A percentile compares a stretch with the other conserved stretches of the same genome.
These are phyloP conservation scores for Gymnopilus dilepis DNA, from an alignment of 768 basidiomycete genomes.

Conservation along the genomic window DNA sequence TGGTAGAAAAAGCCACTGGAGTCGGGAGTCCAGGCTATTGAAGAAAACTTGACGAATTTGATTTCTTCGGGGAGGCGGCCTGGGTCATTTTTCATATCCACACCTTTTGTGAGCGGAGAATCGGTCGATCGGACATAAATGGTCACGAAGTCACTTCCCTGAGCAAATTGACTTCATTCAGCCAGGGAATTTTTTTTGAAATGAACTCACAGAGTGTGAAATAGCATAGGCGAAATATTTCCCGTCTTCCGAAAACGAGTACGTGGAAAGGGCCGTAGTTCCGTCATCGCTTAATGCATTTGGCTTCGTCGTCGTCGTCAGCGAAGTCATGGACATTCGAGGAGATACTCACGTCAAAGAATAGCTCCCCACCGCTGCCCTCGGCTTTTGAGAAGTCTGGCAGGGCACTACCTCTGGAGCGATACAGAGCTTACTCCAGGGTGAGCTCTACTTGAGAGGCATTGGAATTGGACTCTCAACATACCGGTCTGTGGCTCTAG, in stretches of 20 bases:
- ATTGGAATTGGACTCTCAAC: slow-evolving; percentile 10
- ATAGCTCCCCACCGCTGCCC: slow-evolving; percentile 62
- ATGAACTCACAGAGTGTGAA: slow-evolving; percentile 62
- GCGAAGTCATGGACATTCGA: neutral
- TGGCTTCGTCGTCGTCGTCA: slow-evolving; percentile 45
- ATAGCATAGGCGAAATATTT: slow-evolving; percentile 81
- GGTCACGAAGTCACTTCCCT: slow-evolving; percentile 79
- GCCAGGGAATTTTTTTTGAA: neutral
- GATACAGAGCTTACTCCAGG: slow-evolving; percentile 55
- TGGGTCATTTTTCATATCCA: slow-evolving; percentile 49
- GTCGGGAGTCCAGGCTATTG: slow-evolving; percentile 76
- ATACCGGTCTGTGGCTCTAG: slow-evolving; percentile 68
- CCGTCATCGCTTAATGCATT: slow-evolving; percentile 78
- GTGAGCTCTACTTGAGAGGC: slow-evolving; percentile 2
- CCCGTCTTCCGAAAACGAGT: slow-evolving; percentile 68
- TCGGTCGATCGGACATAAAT: slow-evolving; percentile 70
- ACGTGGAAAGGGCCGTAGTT: slow-evolving; percentile 63
- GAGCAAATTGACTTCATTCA: slow-evolving; percentile 14
- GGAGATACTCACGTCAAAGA: slow-evolving; percentile 67
- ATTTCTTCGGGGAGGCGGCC: slow-evolving; percentile 68
- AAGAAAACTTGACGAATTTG: slow-evolving; percentile 78
- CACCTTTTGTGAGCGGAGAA: slow-evolving; percentile 55
- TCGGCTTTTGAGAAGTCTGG: slow-evolving; percentile 57
- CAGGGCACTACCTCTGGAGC: slow-evolving; percentile 56
- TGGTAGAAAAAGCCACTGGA: slow-evolving; percentile 89